Evolutionary conservation across 257 asterid species (phyloP), one percentile per base, ranked within the genome.

Genomic region (Salvia hispanica): DNA sequence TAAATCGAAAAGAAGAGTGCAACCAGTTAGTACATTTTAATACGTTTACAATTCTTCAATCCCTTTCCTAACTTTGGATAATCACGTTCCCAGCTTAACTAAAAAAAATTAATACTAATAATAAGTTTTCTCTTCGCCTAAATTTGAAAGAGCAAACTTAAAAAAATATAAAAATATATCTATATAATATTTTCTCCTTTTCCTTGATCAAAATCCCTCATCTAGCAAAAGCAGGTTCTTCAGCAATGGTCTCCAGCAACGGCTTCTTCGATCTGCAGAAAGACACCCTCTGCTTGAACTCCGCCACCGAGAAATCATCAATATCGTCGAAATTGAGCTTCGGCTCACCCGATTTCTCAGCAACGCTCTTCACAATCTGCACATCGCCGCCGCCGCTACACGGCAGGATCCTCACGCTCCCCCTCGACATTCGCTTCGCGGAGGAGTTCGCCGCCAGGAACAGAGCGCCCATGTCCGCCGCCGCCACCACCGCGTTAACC

Each of bases 251-350:
- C 83, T 86, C 97, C 79, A 91, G 73, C 84, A 88, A 65, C 33
- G 97, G 97, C 71, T 88, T 91, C 87, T 86, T 91, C 25, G 97
- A 91, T 69, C 97, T 72, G 80, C 87, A 79, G 79, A 82, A 58
- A 0, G 93, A 82, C 74, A 85, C 33, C 42, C 86, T 78, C 7
- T 82, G 86, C 77, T 77, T 77, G 51, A 86, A 83, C 69, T 88
- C 88, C 64, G 82, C 80, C 65, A 72, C 67, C 47, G 80, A 76
- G 47, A 78, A 73, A 36, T 84, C 95, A 48, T 86, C 91, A 67
- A 88, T 78, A 13, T 79, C 90, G 8, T 86, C 91, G 76, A 88
- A 62, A 57, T 86, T 85, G 81, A 86, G 71, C 79, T 79, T 91
- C 79, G 76, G 72, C 66, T 45, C 80, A 53, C 53, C 31, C 54